Conservation (phyloP, 805 yeast species). For the Saccharomycopsis microspora region DNA sequence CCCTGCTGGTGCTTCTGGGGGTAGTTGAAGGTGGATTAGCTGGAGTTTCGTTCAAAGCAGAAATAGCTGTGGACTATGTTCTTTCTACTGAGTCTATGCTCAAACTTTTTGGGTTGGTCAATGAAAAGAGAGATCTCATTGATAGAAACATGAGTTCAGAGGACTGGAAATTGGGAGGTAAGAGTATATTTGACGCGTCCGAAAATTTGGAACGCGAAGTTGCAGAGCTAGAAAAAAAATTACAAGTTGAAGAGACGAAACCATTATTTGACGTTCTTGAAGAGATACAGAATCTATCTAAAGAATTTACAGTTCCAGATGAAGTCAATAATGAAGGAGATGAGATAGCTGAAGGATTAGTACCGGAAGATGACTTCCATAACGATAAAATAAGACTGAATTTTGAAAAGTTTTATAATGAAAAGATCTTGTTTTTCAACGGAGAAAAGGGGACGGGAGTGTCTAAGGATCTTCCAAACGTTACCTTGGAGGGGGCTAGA, state of each 20-base stretch:
- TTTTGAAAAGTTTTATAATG: not conserved
- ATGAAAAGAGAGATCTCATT: conserved; percentile 1
- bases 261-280: not conserved
- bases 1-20: conserved; percentile 12
- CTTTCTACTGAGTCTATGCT: conserved; percentile 11
- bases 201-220: not conserved
- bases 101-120: conserved; percentile 11
- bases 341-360: not conserved
- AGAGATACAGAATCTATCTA: conserved; percentile 3
- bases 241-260: not conserved
- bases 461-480: not conserved
- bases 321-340: not conserved
- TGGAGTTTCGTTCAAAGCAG: conserved; percentile 11
- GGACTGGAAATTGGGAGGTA: not conserved
- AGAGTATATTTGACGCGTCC: not conserved
- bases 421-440: not conserved
- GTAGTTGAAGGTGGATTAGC: conserved; percentile 11
- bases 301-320: conserved; percentile 1
- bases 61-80: conserved; percentile 12
- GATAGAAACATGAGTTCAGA: not conserved
- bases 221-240: not conserved
- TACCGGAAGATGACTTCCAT: conserved; percentile 1
- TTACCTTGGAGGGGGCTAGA: not conserved
- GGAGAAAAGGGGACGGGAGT: not conserved
- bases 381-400: not conserved